Base-by-base conservation (phyloP, 495 filamentous ascomycete species). In the Margaritispora aquatica region DNA sequence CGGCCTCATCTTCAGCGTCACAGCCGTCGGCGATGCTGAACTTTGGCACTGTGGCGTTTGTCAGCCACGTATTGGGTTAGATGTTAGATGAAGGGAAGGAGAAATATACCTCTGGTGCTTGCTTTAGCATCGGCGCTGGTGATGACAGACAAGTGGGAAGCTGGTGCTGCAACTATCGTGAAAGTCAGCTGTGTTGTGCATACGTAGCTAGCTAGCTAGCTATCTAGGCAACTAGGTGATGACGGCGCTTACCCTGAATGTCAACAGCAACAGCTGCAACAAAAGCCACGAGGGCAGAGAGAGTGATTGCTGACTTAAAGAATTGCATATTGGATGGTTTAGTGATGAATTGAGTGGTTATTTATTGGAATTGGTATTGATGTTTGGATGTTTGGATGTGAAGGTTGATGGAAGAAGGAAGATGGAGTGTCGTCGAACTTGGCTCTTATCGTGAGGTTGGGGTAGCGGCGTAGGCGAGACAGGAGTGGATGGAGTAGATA, bases 241-340 rank as follows among this genome's bases (percentile, higher is more conserved):
- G 5, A 20, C 19, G 51, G 17, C 26, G 36, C 55, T 51, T 58
- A 58, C 55, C 47, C 29, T n/a, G 19, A 47, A n/a, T 44, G 20
- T 58, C 44, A 27, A 58, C 8, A 17, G 55, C 41, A 4, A 51
- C 17, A 4, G 55, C 55, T 23, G 55, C 50, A 38, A 27, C 46
- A 26, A 58, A 10, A 1, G 26, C 21, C 26, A 58, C 23, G 29
- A 58, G 55, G 8, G 55, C 46, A 11, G 55, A 58, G 24, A 58
- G 44, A 34, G 46, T 24, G 4, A 58, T 22, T 44, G 46, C 21
- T 58, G 55, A 58, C 47, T 58, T 58, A 47, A 58, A 58, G 55
- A 51, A 58, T 47, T 51, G 36, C 55, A 58, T 58, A 1, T 51
- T 58, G n/a, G n/a, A n/a, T n/a, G n/a, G n/a, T n/a, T n/a, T n/a